Evolutionary conservation across 2,329 filamentous ascomycete genomes (phyloP).

Genomic region (Beauveria bassiana): DNA sequence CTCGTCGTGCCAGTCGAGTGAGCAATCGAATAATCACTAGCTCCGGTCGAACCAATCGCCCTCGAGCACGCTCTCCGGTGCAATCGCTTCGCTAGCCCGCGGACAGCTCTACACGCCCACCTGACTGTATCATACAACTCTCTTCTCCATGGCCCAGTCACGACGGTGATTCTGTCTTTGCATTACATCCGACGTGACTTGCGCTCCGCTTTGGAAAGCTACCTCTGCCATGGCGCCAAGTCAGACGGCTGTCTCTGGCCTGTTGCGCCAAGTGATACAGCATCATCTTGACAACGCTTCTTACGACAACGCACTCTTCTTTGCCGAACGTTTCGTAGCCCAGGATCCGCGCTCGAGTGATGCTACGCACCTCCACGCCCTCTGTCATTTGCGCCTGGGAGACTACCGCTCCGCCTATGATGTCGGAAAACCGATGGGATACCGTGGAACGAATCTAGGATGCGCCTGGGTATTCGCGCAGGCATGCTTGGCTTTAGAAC

Average conservation of each 20-base stretch:
- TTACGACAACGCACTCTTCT: constrained; percentile 85
- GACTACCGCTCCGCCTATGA: constrained; percentile 84
- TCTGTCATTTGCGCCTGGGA: constrained; percentile 76
- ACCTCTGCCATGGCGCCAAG: constrained; percentile 43
- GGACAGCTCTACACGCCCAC: not conserved
- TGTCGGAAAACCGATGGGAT: constrained; percentile 62
- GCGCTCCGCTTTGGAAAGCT: not conserved
- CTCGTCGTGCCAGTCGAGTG: not conserved
- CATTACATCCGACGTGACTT: not conserved
- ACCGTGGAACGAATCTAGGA: constrained; percentile 68
- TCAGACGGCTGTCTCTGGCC: constrained; percentile 39
- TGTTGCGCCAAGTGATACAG: constrained; percentile 52
- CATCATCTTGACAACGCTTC: constrained; percentile 84
- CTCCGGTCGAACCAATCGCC: not conserved
- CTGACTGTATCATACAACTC: not conserved
- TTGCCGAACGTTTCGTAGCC: constrained; percentile 77
- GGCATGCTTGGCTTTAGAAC: constrained; percentile 71
- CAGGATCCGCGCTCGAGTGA: constrained; percentile 78
- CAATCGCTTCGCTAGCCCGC: not conserved
- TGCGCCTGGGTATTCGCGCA: constrained; percentile 91
- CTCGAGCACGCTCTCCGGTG: not conserved
- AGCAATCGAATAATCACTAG: not conserved
- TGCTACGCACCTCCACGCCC: constrained; percentile 71
- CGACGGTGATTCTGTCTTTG: not conserved
- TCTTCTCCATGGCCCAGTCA: constrained; percentile 6